Percentiles rank a stretch among this genome's conserved stretches.
Conservation (phyloP, 805 yeast genomes). For the Suhomyces sp. region DNA sequence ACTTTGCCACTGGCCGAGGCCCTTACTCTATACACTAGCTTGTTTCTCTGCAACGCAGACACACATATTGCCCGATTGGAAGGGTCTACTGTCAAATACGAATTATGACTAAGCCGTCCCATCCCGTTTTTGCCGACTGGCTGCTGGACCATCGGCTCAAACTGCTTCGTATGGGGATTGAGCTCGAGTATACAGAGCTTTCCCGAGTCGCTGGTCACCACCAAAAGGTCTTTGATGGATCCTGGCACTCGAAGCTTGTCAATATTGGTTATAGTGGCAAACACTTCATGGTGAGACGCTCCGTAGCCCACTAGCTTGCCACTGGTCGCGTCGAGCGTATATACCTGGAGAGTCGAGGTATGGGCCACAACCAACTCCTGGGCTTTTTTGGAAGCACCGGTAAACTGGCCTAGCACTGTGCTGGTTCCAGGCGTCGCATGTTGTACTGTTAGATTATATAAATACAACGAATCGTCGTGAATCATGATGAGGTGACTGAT, state of each 20-base stretch:
- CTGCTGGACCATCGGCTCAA: constrained; percentile 53
- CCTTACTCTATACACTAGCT: constrained; percentile 64
- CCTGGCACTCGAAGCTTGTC: constrained; percentile 53
- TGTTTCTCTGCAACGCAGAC: constrained; percentile 70
- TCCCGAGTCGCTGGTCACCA: constrained; percentile 80
- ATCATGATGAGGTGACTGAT: neutral
- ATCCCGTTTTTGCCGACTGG: constrained; percentile 74
- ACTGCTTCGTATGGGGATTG: constrained; percentile 32
- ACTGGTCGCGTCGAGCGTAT: constrained; percentile 49
- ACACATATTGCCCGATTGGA: constrained; percentile 66
- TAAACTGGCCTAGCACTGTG: constrained; percentile 68
- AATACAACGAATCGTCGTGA: constrained; percentile 36
- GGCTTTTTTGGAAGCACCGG: constrained; percentile 41
- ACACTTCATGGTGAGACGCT: constrained; percentile 21
- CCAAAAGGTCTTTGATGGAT: constrained; percentile 52
- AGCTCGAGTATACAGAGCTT: constrained; percentile 54
- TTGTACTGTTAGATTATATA: constrained; percentile 72
- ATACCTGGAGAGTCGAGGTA: constrained; percentile 52
- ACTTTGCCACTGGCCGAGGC: constrained; percentile 44
- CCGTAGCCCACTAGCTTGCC: constrained; percentile 54
- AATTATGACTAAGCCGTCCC: constrained; percentile 73
- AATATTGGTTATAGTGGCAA: constrained; percentile 57
- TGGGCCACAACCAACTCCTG: constrained; percentile 66
- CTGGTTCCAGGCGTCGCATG: constrained; percentile 51
- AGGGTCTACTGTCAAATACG: constrained; percentile 67